phyloP scores from a whole-genome alignment of 208 protist genomes.

The Trichomonas gallinae region DNA sequence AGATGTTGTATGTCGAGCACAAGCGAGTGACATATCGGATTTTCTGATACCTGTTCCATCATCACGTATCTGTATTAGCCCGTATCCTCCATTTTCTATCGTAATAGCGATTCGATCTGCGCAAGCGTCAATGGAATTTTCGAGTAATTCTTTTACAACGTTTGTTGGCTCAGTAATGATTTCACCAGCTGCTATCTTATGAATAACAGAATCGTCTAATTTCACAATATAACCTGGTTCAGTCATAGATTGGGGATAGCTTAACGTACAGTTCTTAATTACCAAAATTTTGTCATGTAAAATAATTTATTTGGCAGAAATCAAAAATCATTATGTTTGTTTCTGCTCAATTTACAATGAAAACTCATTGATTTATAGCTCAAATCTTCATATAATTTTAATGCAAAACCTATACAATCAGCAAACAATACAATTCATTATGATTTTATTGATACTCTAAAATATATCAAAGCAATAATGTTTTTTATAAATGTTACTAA shows the following conservation, averaged over 20 bases:
- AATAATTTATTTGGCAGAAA: too few species aligned
- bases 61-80: background rate
- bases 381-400: too few species aligned
- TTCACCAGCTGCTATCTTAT: constrained; percentile 54
- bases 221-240: background rate
- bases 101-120: constrained; percentile 43
- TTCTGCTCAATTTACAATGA: too few species aligned
- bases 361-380: too few species aligned
- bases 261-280: too few species aligned
- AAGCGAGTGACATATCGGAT: background rate
- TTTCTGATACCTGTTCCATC: background rate
- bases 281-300: too few species aligned
- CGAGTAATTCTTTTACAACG: constrained; percentile 58
- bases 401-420: too few species aligned
- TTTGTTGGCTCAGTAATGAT: constrained; percentile 50
- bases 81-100: constrained; percentile 27
- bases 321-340: too few species aligned
- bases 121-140: constrained; percentile 57
- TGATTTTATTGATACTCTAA: too few species aligned
- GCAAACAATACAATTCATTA: too few species aligned
- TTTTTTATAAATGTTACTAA: too few species aligned
- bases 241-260: background rate
- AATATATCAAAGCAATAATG: too few species aligned
- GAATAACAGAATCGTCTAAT: constrained; percentile 31
- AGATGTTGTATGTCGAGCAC: constrained; percentile 48